These are phyloP conservation scores for Colletotrichum sp. DNA, from an alignment of 2,329 filamentous ascomycete genomes.

Conservation along the genomic window DNA sequence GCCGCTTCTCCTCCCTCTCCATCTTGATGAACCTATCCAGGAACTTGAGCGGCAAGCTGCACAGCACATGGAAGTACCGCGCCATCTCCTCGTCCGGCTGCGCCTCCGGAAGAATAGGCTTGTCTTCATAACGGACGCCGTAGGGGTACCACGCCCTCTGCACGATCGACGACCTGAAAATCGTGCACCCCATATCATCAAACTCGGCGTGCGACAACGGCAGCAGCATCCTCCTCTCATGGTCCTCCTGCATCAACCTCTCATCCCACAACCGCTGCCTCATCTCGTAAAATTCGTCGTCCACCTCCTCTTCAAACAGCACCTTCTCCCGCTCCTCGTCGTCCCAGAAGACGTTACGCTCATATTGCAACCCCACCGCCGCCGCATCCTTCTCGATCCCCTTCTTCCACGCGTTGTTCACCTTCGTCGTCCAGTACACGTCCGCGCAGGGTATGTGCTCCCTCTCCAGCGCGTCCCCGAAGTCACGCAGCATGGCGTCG, in stretches of 20 bases:
- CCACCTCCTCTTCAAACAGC: background rate
- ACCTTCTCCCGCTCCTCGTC: background rate
- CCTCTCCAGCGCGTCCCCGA: background rate
- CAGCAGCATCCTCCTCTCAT: background rate
- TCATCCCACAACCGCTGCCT: background rate
- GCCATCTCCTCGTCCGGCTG: background rate
- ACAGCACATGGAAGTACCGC: background rate
- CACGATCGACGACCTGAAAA: background rate
- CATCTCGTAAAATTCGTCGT: background rate
- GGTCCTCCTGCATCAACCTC: background rate
- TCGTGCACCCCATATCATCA: background rate
- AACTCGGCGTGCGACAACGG: background rate
- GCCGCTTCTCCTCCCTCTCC: background rate
- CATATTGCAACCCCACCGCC: background rate
- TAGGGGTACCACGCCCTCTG: background rate
- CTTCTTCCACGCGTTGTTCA: background rate
- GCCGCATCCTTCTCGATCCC: background rate
- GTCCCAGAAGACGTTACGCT: background rate
- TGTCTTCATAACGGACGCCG: background rate
- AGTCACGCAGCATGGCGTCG: background rate
- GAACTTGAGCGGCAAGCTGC: slow-evolving; percentile 1
- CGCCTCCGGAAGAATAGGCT: background rate
- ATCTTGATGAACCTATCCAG: background rate
- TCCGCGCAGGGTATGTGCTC: background rate
- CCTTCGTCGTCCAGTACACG: background rate